Evolutionary conservation across 164 flowering plant genomes (phyloP).

Genomic region (Vitis amurensis): DNA sequence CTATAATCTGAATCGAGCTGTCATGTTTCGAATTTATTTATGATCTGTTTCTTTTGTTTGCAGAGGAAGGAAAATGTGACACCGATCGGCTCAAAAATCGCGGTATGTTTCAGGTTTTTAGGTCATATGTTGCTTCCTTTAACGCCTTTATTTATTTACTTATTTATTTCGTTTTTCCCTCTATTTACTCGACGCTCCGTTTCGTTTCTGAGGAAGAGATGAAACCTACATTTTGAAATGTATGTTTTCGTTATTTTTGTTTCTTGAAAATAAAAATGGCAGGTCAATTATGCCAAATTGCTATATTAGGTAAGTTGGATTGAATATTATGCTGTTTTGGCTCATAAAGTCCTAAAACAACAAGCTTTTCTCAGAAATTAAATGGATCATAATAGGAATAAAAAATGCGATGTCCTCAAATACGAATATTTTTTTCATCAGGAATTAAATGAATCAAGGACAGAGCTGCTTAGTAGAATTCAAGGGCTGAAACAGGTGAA

Average conservation of each 20-base stretch:
- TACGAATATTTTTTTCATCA: slow-evolving; percentile 11
- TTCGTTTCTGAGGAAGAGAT: neutral
- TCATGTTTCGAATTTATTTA: neutral
- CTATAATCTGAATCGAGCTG: no score
- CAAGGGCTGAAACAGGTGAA: slow-evolving; percentile 78
- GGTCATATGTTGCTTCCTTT: neutral
- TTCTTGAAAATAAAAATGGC: neutral
- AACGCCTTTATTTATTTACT: neutral
- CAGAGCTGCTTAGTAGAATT: slow-evolving; percentile 68
- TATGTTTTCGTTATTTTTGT: neutral
- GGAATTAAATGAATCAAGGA: slow-evolving; percentile 79
- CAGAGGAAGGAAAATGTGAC: slow-evolving; percentile 65
- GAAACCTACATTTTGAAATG: no score
- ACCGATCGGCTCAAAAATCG: slow-evolving; percentile 54
- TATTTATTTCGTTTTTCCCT: neutral
- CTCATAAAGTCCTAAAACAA: no score
- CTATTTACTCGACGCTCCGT: neutral
- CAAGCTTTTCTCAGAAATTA: no score
- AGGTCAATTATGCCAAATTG: no score
- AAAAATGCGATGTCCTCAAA: neutral
- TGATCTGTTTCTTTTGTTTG: slow-evolving; percentile 8
- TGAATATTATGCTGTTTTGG: no score
- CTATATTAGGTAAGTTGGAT: no score
- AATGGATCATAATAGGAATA: no score
- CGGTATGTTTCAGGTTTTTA: slow-evolving; percentile 28